A percentile compares a stretch with the other conserved stretches of the same genome.
Conservation (phyloP, 768 basidiomycete genomes). For the Cantharellus cinnabarinus region DNA sequence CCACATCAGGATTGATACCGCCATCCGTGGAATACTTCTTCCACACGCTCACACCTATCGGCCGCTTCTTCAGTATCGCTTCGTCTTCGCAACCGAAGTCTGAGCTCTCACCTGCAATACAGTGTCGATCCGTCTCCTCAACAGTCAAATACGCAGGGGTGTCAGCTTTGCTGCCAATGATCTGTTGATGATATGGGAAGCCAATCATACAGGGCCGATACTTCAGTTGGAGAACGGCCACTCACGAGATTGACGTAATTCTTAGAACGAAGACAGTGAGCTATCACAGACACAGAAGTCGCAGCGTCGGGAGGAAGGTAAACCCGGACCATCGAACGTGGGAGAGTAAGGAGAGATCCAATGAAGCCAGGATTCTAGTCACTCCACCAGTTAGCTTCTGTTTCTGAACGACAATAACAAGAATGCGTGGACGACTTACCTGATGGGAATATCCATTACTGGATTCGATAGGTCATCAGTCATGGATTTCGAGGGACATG, state of each 20-base stretch:
- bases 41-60: slow-evolving; percentile 60
- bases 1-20: slow-evolving; percentile 56
- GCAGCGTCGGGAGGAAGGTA: slow-evolving; percentile 86
- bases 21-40: slow-evolving; percentile 57
- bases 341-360: slow-evolving; percentile 64
- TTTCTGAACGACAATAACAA: neutral
- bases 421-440: neutral
- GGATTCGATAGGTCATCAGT: neutral
- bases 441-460: slow-evolving; percentile 9
- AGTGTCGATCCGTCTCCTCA: slow-evolving; percentile 41
- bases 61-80: neutral
- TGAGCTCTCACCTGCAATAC: slow-evolving; percentile 19
- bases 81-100: neutral
- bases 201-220: neutral
- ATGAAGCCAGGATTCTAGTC: slow-evolving; percentile 80
- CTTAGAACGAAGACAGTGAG: slow-evolving; percentile 66
- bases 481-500: neutral
- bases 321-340: slow-evolving; percentile 47
- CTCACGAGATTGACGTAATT: slow-evolving; percentile 52
- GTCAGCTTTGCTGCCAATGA: slow-evolving; percentile 77
- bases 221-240: neutral
- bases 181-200: slow-evolving; percentile 12
- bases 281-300: slow-evolving; percentile 61
- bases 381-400: slow-evolving; percentile 49
- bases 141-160: slow-evolving; percentile 57